These are phyloP conservation scores for Alternaria triticina DNA, from an alignment of 2,329 filamentous ascomycete species.

Conservation along the genomic window DNA sequence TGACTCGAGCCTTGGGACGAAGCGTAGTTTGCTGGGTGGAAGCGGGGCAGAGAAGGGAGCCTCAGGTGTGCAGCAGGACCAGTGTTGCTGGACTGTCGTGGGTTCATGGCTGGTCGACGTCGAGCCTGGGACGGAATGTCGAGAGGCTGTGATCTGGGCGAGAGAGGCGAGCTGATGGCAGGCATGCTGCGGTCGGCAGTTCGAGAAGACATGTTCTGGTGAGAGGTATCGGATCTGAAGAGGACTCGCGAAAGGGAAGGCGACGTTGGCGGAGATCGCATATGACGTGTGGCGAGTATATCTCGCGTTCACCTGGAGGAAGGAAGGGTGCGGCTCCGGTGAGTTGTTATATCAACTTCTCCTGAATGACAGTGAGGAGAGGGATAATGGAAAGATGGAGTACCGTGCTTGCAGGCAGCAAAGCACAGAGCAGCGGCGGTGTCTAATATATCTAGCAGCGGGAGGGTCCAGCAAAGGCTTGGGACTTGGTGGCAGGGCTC, in stretches of 20 bases:
- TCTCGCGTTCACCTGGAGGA: constrained; percentile 14
- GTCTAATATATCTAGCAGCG: constrained; percentile 43
- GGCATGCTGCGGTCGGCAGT: constrained; percentile 40
- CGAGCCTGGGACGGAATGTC: constrained; percentile 44
- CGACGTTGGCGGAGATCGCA: constrained; percentile 31
- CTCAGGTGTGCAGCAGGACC: constrained; percentile 49
- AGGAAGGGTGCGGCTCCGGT: constrained; percentile 3
- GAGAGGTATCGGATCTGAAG: constrained; percentile 22
- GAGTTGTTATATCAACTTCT: constrained; percentile 12
- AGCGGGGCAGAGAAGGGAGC: constrained; percentile 58
- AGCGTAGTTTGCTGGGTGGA: constrained; percentile 61
- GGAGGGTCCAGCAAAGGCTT: constrained; percentile 40
- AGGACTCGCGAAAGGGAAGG: constrained; percentile 28
- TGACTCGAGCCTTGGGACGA: constrained; percentile 47
- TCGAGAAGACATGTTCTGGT: constrained; percentile 37
- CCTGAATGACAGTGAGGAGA: constrained; percentile 7
- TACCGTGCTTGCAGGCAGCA: constrained; percentile 18
- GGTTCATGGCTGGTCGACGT: constrained; percentile 40
- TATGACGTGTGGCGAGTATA: constrained; percentile 37
- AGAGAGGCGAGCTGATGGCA: constrained; percentile 41
- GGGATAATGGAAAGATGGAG: constrained; percentile 10
- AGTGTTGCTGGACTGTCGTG: constrained; percentile 44
- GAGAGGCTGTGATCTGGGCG: constrained; percentile 44
- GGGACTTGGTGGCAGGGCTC: constrained; percentile 22
- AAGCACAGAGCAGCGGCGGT: constrained; percentile 30